These are phyloP conservation scores for Cyberlindnera xishuangbannaensis DNA, from an alignment of 805 yeast species.

Conservation along the genomic window DNA sequence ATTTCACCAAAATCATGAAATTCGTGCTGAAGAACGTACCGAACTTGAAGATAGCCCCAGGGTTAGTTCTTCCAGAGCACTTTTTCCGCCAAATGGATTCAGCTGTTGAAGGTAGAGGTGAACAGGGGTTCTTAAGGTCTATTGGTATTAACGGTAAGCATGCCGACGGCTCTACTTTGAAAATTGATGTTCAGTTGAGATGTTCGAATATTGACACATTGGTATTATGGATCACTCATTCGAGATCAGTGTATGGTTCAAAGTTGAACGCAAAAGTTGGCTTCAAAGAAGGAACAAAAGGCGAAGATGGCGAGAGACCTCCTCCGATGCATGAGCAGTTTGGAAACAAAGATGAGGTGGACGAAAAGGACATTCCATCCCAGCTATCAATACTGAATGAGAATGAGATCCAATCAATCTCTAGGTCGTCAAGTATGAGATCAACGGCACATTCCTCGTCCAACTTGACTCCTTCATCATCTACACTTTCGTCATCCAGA, in stretches of 20 bases:
- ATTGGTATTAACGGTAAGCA: conserved; percentile 67
- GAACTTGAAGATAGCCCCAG: conserved; percentile 41
- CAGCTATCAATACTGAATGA: conserved; percentile 36
- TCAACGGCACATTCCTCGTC: conserved; percentile 17
- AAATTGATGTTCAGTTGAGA: conserved; percentile 76
- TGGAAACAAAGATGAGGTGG: conserved; percentile 27
- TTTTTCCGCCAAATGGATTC: conserved; percentile 64
- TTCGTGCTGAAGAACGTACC: conserved; percentile 32
- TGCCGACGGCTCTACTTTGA: conserved; percentile 57
- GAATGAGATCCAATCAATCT: conserved; percentile 27
- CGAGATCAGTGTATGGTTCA: conserved; percentile 37
- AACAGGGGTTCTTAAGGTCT: conserved; percentile 52
- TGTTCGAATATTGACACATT: conserved; percentile 53
- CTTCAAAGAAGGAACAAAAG: conserved; percentile 12
- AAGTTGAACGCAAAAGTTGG: conserved; percentile 14
- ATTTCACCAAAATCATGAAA: conserved; percentile 40
- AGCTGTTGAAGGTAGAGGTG: conserved; percentile 27
- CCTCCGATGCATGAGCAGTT: conserved; percentile 1
- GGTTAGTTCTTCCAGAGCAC: conserved; percentile 87
- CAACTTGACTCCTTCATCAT: conserved; percentile 10
- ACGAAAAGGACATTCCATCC: conserved; percentile 31
- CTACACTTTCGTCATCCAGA: conserved; percentile 7
- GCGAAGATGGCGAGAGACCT: conserved; percentile 3
- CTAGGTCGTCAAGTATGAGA: conserved; percentile 23
- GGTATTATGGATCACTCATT: conserved; percentile 83